A percentile compares a stretch with the other conserved stretches of the same genome.
phyloP scores from a whole-genome alignment of 2,329 filamentous ascomycete genomes.

The Tolypocladium ophioglossoides region DNA sequence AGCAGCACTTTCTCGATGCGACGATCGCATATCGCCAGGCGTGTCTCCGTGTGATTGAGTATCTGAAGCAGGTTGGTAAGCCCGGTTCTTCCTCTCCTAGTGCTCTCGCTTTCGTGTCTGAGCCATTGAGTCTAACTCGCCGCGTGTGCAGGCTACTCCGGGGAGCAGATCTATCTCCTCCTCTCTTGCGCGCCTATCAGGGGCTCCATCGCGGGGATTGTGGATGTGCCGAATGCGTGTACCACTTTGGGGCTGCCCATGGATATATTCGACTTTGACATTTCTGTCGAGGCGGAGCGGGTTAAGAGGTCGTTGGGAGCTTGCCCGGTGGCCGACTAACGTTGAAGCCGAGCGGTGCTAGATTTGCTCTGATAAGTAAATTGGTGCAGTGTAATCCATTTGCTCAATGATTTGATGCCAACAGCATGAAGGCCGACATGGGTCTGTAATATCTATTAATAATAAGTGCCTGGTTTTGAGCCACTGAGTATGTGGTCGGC shows the following conservation, averaged over 20 bases:
- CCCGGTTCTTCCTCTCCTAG: too few species aligned
- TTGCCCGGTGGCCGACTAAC: constrained; percentile 6
- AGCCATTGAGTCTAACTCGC: neutral
- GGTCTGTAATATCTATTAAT: too few species aligned
- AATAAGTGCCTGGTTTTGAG: too few species aligned
- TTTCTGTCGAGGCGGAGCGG: constrained; percentile 34
- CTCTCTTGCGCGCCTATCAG: constrained; percentile 79
- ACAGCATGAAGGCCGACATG: too few species aligned
- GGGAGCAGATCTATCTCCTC: constrained; percentile 76
- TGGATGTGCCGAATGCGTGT: constrained; percentile 85
- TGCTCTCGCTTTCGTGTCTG: neutral
- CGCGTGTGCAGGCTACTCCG: constrained; percentile 42
- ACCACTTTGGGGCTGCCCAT: constrained; percentile 82
- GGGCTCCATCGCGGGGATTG: constrained; percentile 80
- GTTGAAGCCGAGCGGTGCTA: neutral
- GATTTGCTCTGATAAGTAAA: too few species aligned
- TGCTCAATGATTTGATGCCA: too few species aligned
- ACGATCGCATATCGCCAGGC: constrained; percentile 82
- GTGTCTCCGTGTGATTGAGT: constrained; percentile 41
- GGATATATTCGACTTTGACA: constrained; percentile 94
- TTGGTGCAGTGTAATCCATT: too few species aligned
- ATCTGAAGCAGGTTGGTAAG: constrained; percentile 23
- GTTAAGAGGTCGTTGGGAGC: constrained; percentile 10
- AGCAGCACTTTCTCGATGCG: constrained; percentile 81
- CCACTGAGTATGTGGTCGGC: too few species aligned